Evolutionary conservation across 371 early-diverging fungal genomes (phyloP).

Genomic region (Rhizopus sp.): DNA sequence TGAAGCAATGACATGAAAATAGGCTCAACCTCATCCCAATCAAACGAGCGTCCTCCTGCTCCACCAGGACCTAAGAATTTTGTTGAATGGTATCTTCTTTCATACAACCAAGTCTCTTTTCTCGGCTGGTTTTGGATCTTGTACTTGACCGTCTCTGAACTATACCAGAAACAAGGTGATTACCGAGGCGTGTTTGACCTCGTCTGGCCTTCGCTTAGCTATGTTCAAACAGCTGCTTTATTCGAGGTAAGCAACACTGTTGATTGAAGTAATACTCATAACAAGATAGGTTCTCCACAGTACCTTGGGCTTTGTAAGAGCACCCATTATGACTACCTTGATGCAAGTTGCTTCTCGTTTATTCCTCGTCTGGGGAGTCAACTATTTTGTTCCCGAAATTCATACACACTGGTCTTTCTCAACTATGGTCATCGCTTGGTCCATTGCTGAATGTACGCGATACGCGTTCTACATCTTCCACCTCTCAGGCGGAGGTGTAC

Average conservation of each 20-base stretch:
- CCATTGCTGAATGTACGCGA: conserved; percentile 86
- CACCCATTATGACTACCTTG: conserved; percentile 77
- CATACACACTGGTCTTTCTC: conserved; percentile 69
- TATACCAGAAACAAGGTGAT: conserved; percentile 53
- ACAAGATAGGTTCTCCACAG: conserved; percentile 9
- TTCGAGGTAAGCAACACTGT: conserved; percentile 60
- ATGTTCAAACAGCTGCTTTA: conserved; percentile 78
- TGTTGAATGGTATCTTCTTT: conserved; percentile 67
- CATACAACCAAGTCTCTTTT: conserved; percentile 79
- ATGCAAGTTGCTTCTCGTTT: conserved; percentile 89
- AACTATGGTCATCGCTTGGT: conserved; percentile 92
- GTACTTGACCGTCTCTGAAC: conserved; percentile 44
- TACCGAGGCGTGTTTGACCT: conserved; percentile 59
- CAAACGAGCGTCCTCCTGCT: not conserved
- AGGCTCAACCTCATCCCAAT: no score
- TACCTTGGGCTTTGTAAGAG: conserved; percentile 71
- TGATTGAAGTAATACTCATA: not conserved
- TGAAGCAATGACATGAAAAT: no score
- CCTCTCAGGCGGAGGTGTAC: conserved; percentile 50
- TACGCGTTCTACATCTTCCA: conserved; percentile 84
- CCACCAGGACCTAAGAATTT: conserved; percentile 27
- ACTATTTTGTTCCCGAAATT: conserved; percentile 68
- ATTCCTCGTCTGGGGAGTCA: conserved; percentile 82
- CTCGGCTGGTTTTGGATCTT: conserved; percentile 80
- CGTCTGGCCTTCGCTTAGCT: conserved; percentile 57